These are phyloP conservation scores for Craspedostauros australis DNA, from an alignment of 108 stramenopile species.

Conservation along the genomic window DNA sequence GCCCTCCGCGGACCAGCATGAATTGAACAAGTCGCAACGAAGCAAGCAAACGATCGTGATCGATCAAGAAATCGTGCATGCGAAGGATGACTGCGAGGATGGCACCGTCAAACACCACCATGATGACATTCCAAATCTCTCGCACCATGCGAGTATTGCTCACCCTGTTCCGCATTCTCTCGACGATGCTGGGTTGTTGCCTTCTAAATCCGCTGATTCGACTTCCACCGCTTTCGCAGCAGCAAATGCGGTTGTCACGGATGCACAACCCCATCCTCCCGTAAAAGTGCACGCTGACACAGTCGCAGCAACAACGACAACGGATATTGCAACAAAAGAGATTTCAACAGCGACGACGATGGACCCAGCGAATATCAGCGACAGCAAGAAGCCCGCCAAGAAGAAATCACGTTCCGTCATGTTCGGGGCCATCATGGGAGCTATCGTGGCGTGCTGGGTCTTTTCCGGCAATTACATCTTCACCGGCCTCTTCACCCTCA, in stretches of 20 bases:
- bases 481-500: slow-evolving; percentile 81
- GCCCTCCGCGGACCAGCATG: slow-evolving; percentile 5
- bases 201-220: no score
- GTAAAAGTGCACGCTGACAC: neutral
- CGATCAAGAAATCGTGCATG: no score
- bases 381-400: slow-evolving; percentile 1
- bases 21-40: neutral
- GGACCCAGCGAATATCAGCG: neutral
- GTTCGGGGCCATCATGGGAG: slow-evolving; percentile 84
- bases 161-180: no score
- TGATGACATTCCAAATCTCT: no score
- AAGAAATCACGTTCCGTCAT: slow-evolving; percentile 56
- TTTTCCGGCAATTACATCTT: slow-evolving; percentile 90
- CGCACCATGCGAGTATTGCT: no score
- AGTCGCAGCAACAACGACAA: slow-evolving; percentile 2
- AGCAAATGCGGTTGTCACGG: neutral
- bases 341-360: neutral
- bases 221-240: no score
- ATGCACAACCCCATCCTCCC: neutral
- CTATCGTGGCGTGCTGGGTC: slow-evolving; percentile 83
- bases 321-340: neutral
- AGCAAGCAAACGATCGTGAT: neutral
- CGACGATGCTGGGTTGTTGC: no score
- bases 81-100: no score
- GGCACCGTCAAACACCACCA: no score